These are phyloP conservation scores for Ambrosia trifida DNA, from an alignment of 129 eudicot genomes.

Conservation along the genomic window DNA sequence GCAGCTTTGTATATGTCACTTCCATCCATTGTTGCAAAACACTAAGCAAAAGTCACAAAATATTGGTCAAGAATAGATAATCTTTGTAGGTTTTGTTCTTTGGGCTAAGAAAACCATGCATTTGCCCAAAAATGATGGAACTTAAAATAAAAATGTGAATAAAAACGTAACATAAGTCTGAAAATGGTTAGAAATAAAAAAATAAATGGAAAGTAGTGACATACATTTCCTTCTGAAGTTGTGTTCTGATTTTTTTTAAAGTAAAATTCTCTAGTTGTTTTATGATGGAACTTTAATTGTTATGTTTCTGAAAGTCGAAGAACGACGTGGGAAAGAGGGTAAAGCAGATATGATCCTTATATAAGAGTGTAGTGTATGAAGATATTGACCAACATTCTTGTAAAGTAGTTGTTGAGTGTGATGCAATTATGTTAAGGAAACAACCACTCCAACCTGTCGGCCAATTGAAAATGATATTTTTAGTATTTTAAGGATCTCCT, in stretches of 20 bases:
- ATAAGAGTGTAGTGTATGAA: neutral
- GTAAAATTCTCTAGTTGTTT: no score
- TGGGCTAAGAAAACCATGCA: no score
- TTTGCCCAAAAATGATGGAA: no score
- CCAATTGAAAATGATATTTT: neutral
- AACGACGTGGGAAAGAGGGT: neutral
- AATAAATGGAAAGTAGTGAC: no score
- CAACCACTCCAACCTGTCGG: neutral
- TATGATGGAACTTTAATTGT: neutral
- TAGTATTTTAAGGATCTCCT: no score
- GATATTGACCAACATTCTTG: neutral
- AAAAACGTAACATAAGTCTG: neutral
- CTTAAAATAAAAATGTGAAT: no score
- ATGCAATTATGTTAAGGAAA: neutral
- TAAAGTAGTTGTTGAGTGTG: neutral
- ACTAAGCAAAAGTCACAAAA: neutral
- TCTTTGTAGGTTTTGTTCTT: conserved; percentile 14
- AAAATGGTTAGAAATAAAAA: no score
- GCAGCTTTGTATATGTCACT: conserved; percentile 22
- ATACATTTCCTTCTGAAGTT: no score
- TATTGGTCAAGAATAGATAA: neutral
- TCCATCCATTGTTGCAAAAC: conserved; percentile 27
- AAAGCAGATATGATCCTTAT: neutral
- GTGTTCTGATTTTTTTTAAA: no score
- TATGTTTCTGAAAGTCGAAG: neutral